Evolutionary conservation across 108 stramenopile genomes (phyloP).

Genomic region (Cylindrotheca fusiformis): DNA sequence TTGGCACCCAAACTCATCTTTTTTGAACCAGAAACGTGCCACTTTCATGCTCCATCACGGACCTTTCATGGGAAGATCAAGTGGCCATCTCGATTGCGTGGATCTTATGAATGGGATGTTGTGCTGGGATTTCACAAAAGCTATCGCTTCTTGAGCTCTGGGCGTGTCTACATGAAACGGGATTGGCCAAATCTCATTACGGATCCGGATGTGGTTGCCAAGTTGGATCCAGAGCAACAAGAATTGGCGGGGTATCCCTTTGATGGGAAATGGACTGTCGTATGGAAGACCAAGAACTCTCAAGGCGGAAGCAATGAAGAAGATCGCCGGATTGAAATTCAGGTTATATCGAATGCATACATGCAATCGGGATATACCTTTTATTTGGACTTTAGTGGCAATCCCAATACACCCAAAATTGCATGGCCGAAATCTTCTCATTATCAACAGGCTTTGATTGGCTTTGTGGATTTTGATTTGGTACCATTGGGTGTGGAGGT

Average conservation of each 20-base stretch:
- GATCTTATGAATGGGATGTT: constrained; percentile 34
- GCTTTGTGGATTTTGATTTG: constrained; percentile 20
- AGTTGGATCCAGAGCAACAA: constrained; percentile 16
- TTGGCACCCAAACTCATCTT: constrained; percentile 10
- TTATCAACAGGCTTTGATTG: constrained; percentile 19
- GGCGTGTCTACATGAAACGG: constrained; percentile 35
- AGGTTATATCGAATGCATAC: constrained; percentile 23
- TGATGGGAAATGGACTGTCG: constrained; percentile 53
- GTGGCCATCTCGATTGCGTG: constrained; percentile 26
- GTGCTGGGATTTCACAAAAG: constrained; percentile 50
- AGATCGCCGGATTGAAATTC: constrained; percentile 8
- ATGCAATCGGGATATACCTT: constrained; percentile 26
- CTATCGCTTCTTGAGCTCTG: constrained; percentile 45
- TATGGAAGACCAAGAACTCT: constrained; percentile 7
- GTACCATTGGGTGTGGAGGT: constrained; percentile 38
- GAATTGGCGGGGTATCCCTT: constrained; percentile 33
- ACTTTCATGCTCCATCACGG: constrained; percentile 48
- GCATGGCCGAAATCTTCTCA: constrained; percentile 24
- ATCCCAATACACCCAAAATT: constrained; percentile 11
- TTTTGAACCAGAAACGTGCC: constrained; percentile 35
- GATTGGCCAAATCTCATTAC: constrained; percentile 1
- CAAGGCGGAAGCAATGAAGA: not conserved
- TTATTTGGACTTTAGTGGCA: constrained; percentile 20
- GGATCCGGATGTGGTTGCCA: not conserved
- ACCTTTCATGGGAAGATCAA: constrained; percentile 50